Evolutionary conservation across 495 filamentous ascomycete genomes (phyloP).

Genomic region (Aspergillus asperescens): DNA sequence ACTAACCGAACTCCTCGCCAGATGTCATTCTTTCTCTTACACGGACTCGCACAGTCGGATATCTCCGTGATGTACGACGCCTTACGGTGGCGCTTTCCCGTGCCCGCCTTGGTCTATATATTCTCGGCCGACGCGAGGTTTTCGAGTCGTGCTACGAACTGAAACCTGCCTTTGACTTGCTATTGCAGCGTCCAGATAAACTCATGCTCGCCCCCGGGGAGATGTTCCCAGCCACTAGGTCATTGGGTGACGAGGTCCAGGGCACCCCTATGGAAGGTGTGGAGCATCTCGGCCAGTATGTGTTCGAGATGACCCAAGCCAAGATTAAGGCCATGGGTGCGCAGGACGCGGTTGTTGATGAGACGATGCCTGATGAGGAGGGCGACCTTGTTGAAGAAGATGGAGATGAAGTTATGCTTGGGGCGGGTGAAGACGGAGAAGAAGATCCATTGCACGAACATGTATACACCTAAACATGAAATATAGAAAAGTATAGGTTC

Average conservation of each 20-base stretch:
- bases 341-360: conserved; percentile 31
- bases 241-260: conserved; percentile 53
- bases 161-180: conserved; percentile 72
- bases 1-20: conserved; percentile 33
- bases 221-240: conserved; percentile 68
- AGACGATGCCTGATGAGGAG: conserved; percentile 35
- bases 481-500: background rate
- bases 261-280: conserved; percentile 74
- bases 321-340: conserved; percentile 62
- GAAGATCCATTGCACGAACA: conserved; percentile 38
- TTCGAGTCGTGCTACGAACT: conserved; percentile 89
- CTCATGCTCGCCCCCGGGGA: conserved; percentile 77
- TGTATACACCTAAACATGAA: conserved; percentile 9
- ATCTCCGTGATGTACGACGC: conserved; percentile 87
- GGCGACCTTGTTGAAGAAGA: conserved; percentile 43
- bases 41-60: conserved; percentile 84
- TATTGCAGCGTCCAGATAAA: conserved; percentile 68
- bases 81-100: conserved; percentile 96
- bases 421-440: conserved; percentile 31
- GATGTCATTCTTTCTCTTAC: conserved; percentile 91
- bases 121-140: conserved; percentile 82
- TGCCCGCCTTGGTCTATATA: conserved; percentile 85
- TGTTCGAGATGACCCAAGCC: conserved; percentile 91
- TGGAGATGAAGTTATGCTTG: conserved; percentile 39
- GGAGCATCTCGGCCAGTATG: conserved; percentile 94